Percentiles rank a stretch among this genome's conserved stretches.
Conservation (phyloP, 192 early-diverging fungal species). For the Coemansia sp. region DNA sequence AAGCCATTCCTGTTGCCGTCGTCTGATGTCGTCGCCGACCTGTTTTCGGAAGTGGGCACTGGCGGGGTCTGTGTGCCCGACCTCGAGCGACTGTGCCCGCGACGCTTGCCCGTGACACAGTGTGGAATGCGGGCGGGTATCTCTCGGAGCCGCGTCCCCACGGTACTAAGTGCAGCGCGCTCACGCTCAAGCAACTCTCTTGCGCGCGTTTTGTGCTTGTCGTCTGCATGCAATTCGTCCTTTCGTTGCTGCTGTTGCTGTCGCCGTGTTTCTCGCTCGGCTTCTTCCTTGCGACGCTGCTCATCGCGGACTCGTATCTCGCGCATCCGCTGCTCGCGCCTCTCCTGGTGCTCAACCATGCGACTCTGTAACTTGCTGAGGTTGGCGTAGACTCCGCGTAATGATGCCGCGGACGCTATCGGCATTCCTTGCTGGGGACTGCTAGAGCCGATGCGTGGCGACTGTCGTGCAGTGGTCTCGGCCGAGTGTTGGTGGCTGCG, state of each 20-base stretch:
- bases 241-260: conserved; percentile 2
- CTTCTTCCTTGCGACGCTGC: conserved; percentile 15
- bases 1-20: conserved; percentile 13
- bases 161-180: conserved; percentile 2
- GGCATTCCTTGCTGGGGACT: background rate
- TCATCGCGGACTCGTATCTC: conserved; percentile 17
- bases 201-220: background rate
- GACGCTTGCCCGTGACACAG: conserved; percentile 15
- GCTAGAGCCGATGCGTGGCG: background rate
- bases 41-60: background rate
- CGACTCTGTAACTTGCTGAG: conserved; percentile 48
- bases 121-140: conserved; percentile 19
- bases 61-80: conserved; percentile 18
- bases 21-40: background rate
- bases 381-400: conserved; percentile 51
- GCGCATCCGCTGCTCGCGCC: conserved; percentile 41
- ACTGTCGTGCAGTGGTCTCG: background rate
- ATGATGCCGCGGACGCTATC: conserved; percentile 19
- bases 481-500: background rate
- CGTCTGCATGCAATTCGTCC: background rate
- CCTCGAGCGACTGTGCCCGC: conserved; percentile 4
- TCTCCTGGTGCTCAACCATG: conserved; percentile 48
- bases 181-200: conserved; percentile 7
- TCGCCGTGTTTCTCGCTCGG: conserved; percentile 16
- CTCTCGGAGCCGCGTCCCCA: conserved; percentile 24